Percentiles rank a stretch among this genome's conserved stretches.
phyloP scores from a whole-genome alignment of 2,329 filamentous ascomycete species.

The Aspergillus ochraceoroseus region DNA sequence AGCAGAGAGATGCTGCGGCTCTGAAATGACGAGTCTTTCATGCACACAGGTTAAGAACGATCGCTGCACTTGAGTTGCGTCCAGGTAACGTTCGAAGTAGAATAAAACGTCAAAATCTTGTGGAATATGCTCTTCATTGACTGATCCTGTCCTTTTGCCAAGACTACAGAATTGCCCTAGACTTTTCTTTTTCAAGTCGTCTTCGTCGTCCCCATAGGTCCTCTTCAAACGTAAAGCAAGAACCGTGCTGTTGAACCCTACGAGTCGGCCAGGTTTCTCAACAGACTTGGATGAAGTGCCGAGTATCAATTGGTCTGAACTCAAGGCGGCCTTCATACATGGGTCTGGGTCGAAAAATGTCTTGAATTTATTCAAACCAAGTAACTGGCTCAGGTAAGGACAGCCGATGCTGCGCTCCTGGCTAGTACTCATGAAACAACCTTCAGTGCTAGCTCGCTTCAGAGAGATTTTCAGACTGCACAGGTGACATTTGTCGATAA shows the following conservation, averaged over 20 bases:
- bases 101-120: not conserved
- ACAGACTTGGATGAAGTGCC: no score
- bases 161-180: not conserved
- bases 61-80: conserved; percentile 1
- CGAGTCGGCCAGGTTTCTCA: not conserved
- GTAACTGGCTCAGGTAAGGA: no score
- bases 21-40: conserved; percentile 2
- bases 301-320: no score
- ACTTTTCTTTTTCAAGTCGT: not conserved
- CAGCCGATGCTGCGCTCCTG: no score
- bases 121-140: not conserved
- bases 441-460: no score
- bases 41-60: conserved; percentile 3
- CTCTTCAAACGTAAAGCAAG: not conserved
- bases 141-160: not conserved
- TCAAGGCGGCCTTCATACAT: no score
- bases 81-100: conserved; percentile 4
- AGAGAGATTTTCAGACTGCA: no score
- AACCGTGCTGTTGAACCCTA: not conserved
- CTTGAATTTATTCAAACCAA: no score
- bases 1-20: not conserved
- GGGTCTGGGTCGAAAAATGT: no score
- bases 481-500: no score
- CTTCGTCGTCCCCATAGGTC: not conserved
- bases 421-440: no score